A percentile compares a stretch with the other conserved stretches of the same genome.
Evolutionary conservation across 768 basidiomycete genomes (phyloP).

Genomic region (Boletus pseudopeckii): DNA sequence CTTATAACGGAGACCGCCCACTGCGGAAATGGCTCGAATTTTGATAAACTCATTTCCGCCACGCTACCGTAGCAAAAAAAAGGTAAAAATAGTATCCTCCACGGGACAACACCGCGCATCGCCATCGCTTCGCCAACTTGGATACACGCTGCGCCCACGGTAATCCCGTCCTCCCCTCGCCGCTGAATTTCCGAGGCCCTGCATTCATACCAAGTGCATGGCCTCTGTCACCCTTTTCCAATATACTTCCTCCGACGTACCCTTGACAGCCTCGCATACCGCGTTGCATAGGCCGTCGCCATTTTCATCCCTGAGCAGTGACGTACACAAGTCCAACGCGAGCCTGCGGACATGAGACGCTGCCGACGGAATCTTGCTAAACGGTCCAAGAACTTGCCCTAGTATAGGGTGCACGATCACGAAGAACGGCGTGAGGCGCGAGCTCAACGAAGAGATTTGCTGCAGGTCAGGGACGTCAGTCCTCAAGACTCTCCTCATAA

Average conservation of each 20-base stretch:
- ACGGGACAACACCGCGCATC: neutral
- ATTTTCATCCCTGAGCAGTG: constrained; percentile 23
- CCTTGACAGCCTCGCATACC: constrained; percentile 26
- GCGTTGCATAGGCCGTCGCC: constrained; percentile 22
- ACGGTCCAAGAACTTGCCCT: constrained; percentile 76
- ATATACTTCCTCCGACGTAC: constrained; percentile 26
- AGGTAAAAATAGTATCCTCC: constrained; percentile 5
- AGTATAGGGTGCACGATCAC: constrained; percentile 68
- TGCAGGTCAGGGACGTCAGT: constrained; percentile 28
- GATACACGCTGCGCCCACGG: neutral
- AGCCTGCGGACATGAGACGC: constrained; percentile 46
- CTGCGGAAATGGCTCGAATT: too few species aligned
- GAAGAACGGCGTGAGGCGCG: constrained; percentile 78
- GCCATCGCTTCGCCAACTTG: neutral
- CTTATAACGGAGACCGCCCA: constrained; percentile 5
- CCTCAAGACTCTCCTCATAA: neutral
- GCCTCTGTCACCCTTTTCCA: constrained; percentile 33
- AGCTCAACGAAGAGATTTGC: constrained; percentile 48
- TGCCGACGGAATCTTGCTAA: constrained; percentile 53
- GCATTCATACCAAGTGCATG: constrained; percentile 29
- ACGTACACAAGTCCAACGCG: constrained; percentile 59
- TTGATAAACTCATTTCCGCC: constrained; percentile 12
- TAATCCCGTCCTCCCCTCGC: too few species aligned
- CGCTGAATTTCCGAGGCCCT: neutral
- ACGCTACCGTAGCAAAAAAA: constrained; percentile 11